These are phyloP conservation scores for Mitragyna speciosa DNA, from an alignment of 257 asterid genomes.

Conservation along the genomic window DNA sequence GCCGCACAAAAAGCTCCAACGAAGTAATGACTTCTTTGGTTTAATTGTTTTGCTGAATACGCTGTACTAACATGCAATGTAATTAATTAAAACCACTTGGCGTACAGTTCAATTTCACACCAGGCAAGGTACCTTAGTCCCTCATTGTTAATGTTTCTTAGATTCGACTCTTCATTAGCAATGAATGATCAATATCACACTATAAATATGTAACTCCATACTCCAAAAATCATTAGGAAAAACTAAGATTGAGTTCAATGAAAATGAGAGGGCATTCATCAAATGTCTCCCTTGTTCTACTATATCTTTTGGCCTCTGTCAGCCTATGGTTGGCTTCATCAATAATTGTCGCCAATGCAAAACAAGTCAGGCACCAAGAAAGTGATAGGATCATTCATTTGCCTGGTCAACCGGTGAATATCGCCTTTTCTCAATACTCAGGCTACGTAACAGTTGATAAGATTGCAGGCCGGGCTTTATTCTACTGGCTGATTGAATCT, in stretches of 20 bases:
- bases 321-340: slow-evolving; percentile 12
- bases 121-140: neutral
- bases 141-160: neutral
- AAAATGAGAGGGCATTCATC: neutral
- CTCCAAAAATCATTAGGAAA: neutral
- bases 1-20: neutral
- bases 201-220: neutral
- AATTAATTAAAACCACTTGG: neutral
- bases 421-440: slow-evolving; percentile 55
- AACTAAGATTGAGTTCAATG: neutral
- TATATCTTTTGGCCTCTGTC: slow-evolving; percentile 3
- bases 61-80: neutral
- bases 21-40: neutral
- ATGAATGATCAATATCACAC: neutral
- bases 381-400: slow-evolving; percentile 43
- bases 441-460: slow-evolving; percentile 54
- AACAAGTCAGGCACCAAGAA: slow-evolving; percentile 26
- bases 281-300: too few relatives aligned
- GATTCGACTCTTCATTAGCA: neutral
- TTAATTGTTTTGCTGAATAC: slow-evolving; percentile 2
- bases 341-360: neutral
- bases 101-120: slow-evolving; percentile 4
- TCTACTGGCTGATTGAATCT: slow-evolving; percentile 57
- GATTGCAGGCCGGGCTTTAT: slow-evolving; percentile 48
- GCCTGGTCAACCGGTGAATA: slow-evolving; percentile 53